Evolutionary conservation across 2,329 filamentous ascomycete species (phyloP).

Genomic region (Lizonia empirigonia): DNA sequence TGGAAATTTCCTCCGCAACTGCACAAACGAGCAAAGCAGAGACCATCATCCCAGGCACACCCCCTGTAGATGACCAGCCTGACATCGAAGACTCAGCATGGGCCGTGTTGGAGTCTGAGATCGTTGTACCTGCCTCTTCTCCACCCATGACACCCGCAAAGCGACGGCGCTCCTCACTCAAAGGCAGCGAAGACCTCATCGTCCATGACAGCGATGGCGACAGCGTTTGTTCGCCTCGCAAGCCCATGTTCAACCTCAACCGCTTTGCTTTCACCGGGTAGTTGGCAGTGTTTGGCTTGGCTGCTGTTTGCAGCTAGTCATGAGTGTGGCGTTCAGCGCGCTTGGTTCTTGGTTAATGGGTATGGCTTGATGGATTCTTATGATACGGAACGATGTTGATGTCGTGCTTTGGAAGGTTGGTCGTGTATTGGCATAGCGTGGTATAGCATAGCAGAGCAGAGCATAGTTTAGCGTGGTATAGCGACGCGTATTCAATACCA

Average conservation of each 20-base stretch:
- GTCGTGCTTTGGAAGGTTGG: neutral
- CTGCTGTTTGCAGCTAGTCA: no score
- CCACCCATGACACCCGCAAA: slow-evolving; percentile 29
- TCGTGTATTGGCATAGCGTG: neutral
- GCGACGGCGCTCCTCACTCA: slow-evolving; percentile 30
- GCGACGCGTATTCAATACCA: neutral
- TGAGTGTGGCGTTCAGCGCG: neutral
- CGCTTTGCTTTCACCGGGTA: slow-evolving; percentile 47
- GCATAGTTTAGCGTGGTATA: no score
- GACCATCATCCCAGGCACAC: slow-evolving; percentile 13
- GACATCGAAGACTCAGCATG: slow-evolving; percentile 35
- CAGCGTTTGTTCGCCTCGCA: slow-evolving; percentile 43
- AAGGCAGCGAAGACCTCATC: slow-evolving; percentile 56
- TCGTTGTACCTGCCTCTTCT: slow-evolving; percentile 40
- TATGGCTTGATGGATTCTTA: no score
- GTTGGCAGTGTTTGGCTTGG: no score
- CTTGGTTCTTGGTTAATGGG: no score
- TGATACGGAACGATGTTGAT: slow-evolving; percentile 5
- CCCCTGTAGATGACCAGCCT: slow-evolving; percentile 9
- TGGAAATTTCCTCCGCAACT: slow-evolving; percentile 3
- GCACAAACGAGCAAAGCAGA: slow-evolving; percentile 4
- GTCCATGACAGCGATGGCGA: slow-evolving; percentile 53
- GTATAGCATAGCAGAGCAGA: slow-evolving; percentile 7
- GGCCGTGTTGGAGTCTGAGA: slow-evolving; percentile 37
- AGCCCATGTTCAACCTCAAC: slow-evolving; percentile 46